Evolutionary conservation across 2,329 filamentous ascomycete species (phyloP).

Genomic region (Aspergillus tanneri): DNA sequence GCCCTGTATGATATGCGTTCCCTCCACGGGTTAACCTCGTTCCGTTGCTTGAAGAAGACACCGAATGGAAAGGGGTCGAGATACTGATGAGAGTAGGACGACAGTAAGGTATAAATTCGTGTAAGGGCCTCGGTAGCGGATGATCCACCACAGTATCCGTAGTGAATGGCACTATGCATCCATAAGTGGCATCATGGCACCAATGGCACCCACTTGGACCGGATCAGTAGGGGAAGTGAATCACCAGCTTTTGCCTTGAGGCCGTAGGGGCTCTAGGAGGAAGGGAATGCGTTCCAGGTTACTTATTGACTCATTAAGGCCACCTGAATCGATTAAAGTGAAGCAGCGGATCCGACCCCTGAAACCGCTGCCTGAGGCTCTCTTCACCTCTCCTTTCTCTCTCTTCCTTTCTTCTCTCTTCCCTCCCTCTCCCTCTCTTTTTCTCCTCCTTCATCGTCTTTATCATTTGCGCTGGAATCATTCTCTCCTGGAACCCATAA

Average conservation of each 20-base stretch:
- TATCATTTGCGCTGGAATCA: neutral
- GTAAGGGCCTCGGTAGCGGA: neutral
- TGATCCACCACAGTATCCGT: neutral
- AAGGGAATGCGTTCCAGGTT: neutral
- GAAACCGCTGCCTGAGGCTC: slow-evolving; percentile 15
- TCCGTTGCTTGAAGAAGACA: neutral
- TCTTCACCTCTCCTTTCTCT: slow-evolving; percentile 9
- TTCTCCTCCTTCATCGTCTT: slow-evolving; percentile 5
- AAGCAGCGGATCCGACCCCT: slow-evolving; percentile 23
- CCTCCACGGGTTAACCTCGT: neutral
- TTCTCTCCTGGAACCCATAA: slow-evolving; percentile 8
- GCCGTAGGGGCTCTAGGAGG: too few species aligned
- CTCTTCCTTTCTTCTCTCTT: slow-evolving; percentile 1
- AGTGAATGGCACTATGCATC: neutral
- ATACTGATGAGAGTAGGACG: neutral
- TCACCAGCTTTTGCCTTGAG: too few species aligned
- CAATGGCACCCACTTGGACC: neutral
- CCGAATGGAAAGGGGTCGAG: too few species aligned
- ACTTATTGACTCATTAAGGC: neutral
- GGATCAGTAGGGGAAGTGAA: too few species aligned
- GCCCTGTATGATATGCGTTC: neutral
- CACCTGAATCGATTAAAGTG: slow-evolving; percentile 9
- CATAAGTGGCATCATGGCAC: neutral
- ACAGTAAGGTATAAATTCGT: neutral
- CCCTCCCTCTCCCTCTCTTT: slow-evolving; percentile 7